Percentiles rank a stretch among this genome's conserved stretches.
phyloP scores from a whole-genome alignment of 2,329 filamentous ascomycete genomes.

The Trichoderma koningii region DNA sequence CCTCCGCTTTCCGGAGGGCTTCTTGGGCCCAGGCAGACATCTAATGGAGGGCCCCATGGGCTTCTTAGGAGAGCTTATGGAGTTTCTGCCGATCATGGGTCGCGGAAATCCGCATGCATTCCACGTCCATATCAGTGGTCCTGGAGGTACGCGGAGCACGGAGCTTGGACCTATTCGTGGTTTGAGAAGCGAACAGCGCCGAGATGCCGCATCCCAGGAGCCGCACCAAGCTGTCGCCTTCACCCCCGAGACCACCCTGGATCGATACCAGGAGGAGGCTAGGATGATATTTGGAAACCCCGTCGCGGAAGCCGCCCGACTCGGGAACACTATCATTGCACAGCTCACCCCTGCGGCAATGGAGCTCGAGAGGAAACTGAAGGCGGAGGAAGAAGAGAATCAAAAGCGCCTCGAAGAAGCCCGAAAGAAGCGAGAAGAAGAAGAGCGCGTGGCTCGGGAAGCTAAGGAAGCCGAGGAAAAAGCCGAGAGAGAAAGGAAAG shows the following conservation, averaged over 20 bases:
- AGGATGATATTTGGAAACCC: constrained; percentile 76
- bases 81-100: constrained; percentile 53
- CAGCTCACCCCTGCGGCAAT: constrained; percentile 81
- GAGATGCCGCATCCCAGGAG: constrained; percentile 55
- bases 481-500: constrained; percentile 65
- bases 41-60: constrained; percentile 55
- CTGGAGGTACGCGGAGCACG: constrained; percentile 49
- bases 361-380: constrained; percentile 72
- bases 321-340: constrained; percentile 70
- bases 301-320: constrained; percentile 64
- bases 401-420: constrained; percentile 57
- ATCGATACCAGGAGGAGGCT: constrained; percentile 87
- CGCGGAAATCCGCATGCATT: constrained; percentile 51
- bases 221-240: constrained; percentile 78
- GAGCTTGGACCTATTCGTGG: constrained; percentile 51
- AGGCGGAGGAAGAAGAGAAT: constrained; percentile 59
- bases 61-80: constrained; percentile 58
- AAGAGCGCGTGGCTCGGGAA: constrained; percentile 66
- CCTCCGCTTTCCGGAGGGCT: constrained; percentile 49
- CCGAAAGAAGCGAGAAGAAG: constrained; percentile 62
- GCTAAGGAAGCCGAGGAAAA: constrained; percentile 72
- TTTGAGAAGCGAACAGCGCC: constrained; percentile 50
- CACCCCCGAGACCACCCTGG: constrained; percentile 66
- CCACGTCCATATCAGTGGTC: constrained; percentile 60
- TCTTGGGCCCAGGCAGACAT: constrained; percentile 46